Conservation (phyloP, 306 rosid species). For the Oxytropis ochrocephala region DNA sequence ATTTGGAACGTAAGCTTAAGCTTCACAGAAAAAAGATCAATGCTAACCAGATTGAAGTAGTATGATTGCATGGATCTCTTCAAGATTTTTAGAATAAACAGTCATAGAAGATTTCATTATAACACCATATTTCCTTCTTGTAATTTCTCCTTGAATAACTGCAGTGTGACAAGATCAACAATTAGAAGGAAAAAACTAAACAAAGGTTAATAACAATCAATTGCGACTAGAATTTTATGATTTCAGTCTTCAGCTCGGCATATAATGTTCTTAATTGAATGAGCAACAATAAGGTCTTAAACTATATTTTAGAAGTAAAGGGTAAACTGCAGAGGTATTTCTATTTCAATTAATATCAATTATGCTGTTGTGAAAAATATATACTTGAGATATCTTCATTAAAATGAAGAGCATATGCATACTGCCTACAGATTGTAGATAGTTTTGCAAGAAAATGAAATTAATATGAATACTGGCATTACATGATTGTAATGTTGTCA, state of each 20-base stretch:
- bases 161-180: conserved; percentile 25
- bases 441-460: conserved; percentile 15
- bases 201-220: not conserved
- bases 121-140: conserved; percentile 37
- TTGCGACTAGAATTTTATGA: conserved; percentile 3
- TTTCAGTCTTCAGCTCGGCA: conserved; percentile 6
- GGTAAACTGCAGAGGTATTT: not conserved
- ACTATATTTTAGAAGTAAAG: not conserved
- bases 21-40: conserved; percentile 7
- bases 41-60: conserved; percentile 60
- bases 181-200: not conserved
- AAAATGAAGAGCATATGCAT: conserved; percentile 10
- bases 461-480: conserved; percentile 24
- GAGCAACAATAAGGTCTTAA: not conserved
- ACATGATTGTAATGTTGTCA: conserved; percentile 56
- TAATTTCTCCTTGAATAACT: conserved; percentile 69
- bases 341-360: not conserved
- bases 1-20: not conserved
- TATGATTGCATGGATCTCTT: conserved; percentile 54
- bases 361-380: not conserved
- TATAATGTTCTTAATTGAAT: not conserved
- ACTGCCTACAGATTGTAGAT: not conserved
- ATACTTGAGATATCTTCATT: conserved; percentile 7
- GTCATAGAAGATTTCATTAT: conserved; percentile 28
- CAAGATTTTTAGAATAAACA: conserved; percentile 34